A percentile compares a stretch with the other conserved stretches of the same genome.
Evolutionary conservation across 2,329 filamentous ascomycete species (phyloP).

Genomic region (Stagonosporopsis rhizophila): DNA sequence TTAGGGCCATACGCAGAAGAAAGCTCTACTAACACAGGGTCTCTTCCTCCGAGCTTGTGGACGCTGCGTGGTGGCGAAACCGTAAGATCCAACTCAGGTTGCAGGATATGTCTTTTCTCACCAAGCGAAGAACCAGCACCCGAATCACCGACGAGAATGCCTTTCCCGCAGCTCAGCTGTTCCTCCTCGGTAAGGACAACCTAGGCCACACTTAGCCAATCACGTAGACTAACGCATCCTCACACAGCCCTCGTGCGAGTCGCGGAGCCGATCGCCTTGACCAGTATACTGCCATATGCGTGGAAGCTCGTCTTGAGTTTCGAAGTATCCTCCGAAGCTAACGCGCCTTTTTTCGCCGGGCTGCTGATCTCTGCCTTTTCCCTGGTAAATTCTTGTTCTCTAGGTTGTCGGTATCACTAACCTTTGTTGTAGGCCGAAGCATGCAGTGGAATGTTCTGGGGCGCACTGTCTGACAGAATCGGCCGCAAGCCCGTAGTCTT

Average conservation of each 20-base stretch:
- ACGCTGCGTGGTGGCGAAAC: constrained; percentile 36
- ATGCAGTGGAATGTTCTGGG: constrained; percentile 74
- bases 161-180: constrained; percentile 83
- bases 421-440: constrained; percentile 68
- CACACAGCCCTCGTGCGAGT: constrained; percentile 83
- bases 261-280: constrained; percentile 90
- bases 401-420: background rate
- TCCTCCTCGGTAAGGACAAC: constrained; percentile 73
- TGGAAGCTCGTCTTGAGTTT: constrained; percentile 51
- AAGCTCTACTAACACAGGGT: constrained; percentile 25
- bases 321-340: constrained; percentile 44
- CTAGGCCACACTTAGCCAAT: background rate
- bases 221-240: constrained; percentile 11
- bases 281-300: constrained; percentile 87
- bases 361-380: constrained; percentile 89
- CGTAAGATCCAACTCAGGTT: constrained; percentile 62
- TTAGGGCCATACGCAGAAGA: constrained; percentile 30
- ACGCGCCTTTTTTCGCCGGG: constrained; percentile 85
- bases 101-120: constrained; percentile 65
- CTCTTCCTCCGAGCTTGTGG: constrained; percentile 12
- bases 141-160: constrained; percentile 71
- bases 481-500: constrained; percentile 52
- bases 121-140: constrained; percentile 61
- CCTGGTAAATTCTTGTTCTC: constrained; percentile 52
- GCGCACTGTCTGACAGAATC: constrained; percentile 48